phyloP scores from a whole-genome alignment of 2,329 filamentous ascomycete species.

The Diaporthe citriasiana region DNA sequence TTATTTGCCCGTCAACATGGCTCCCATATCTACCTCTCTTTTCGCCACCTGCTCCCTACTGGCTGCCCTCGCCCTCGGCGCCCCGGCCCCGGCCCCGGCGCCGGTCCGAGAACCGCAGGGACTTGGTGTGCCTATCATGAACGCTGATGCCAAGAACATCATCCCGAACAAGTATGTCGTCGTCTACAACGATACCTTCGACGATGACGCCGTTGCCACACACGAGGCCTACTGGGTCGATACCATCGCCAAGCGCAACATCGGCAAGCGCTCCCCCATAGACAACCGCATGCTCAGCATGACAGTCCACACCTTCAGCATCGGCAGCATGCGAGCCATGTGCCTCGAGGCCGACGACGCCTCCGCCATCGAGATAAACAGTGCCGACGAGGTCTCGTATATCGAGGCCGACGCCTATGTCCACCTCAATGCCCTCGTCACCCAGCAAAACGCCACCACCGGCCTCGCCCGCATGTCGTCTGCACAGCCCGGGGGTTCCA shows the following conservation, averaged over 20 bases:
- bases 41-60: conserved; percentile 33
- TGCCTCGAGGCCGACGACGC: conserved; percentile 53
- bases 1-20: conserved; percentile 13
- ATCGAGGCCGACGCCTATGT: conserved; percentile 65
- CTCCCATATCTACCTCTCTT: conserved; percentile 29
- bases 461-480: conserved; percentile 69
- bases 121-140: conserved; percentile 63
- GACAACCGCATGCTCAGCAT: conserved; percentile 64
- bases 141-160: conserved; percentile 61
- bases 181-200: conserved; percentile 71
- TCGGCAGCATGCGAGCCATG: conserved; percentile 67
- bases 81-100: conserved; percentile 29
- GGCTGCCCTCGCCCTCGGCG: conserved; percentile 33
- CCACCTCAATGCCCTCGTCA: conserved; percentile 57
- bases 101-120: neutral
- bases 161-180: conserved; percentile 74
- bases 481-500: conserved; percentile 49
- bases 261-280: conserved; percentile 63
- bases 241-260: conserved; percentile 69
- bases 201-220: conserved; percentile 61
- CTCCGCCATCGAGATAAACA: conserved; percentile 59
- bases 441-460: conserved; percentile 67
- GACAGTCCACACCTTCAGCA: conserved; percentile 60
- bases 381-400: conserved; percentile 57
- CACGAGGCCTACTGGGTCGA: conserved; percentile 64